phyloP scores from a whole-genome alignment of 306 rosid species.

The Casuarina glauca region DNA sequence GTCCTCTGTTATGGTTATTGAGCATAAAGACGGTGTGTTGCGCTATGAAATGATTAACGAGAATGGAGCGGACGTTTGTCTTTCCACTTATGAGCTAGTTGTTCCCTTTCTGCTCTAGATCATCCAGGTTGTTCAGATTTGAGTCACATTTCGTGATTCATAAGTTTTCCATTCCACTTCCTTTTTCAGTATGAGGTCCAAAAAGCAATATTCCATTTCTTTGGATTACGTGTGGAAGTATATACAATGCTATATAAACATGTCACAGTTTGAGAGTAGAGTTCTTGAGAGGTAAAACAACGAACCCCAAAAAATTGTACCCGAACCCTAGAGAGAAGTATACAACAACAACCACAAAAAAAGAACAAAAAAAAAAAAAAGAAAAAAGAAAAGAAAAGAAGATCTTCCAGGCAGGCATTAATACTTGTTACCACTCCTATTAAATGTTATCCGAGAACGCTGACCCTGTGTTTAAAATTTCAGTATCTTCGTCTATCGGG shows the following conservation, averaged over 20 bases:
- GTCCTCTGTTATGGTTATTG: no score
- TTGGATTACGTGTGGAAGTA: constrained; percentile 10
- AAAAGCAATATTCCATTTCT: constrained; percentile 2
- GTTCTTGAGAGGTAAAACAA: constrained; percentile 12
- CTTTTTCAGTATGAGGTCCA: not conserved
- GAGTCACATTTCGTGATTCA: no score
- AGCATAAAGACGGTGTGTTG: no score
- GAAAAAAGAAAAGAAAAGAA: not conserved
- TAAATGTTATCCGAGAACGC: constrained; percentile 43
- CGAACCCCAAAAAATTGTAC: constrained; percentile 16
- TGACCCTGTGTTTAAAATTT: constrained; percentile 41
- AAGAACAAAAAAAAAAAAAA: no score
- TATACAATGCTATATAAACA: constrained; percentile 15
- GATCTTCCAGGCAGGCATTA: constrained; percentile 9
- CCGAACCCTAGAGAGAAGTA: not conserved
- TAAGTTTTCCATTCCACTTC: not conserved
- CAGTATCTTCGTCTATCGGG: constrained; percentile 62
- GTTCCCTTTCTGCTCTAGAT: no score
- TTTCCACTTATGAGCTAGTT: no score
- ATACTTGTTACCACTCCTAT: constrained; percentile 32
- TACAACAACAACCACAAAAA: no score
- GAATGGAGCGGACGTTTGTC: no score
- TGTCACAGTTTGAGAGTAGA: constrained; percentile 9
- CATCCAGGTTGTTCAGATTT: no score
- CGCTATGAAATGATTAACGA: no score